A percentile compares a stretch with the other conserved stretches of the same genome.
Evolutionary conservation across 2,329 filamentous ascomycete genomes (phyloP).

Genomic region (Penicillium sp.): DNA sequence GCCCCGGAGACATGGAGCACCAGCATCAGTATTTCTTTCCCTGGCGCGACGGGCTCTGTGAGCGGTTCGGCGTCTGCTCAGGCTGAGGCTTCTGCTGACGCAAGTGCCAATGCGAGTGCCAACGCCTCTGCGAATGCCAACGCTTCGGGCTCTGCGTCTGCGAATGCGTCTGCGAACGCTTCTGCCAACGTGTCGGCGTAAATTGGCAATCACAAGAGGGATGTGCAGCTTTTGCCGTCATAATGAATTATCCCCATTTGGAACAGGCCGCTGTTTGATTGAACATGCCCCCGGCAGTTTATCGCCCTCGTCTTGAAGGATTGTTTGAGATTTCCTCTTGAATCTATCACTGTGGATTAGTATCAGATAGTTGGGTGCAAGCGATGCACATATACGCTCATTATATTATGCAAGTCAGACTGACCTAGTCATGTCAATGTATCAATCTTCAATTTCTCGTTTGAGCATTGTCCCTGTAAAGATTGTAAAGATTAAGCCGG

Average conservation of each 20-base stretch:
- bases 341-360: slow-evolving; percentile 11
- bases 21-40: slow-evolving; percentile 14
- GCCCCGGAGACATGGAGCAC: slow-evolving; percentile 12
- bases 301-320: neutral
- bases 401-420: slow-evolving; percentile 11
- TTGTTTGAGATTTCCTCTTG: slow-evolving; percentile 10
- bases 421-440: neutral
- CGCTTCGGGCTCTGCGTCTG: slow-evolving; percentile 4
- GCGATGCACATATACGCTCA: slow-evolving; percentile 19
- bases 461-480: too few relatives aligned
- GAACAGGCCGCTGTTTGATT: neutral
- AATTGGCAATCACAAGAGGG: neutral
- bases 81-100: slow-evolving; percentile 8
- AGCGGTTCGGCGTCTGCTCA: slow-evolving; percentile 12
- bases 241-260: neutral
- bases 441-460: neutral
- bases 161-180: slow-evolving; percentile 7
- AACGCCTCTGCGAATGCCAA: slow-evolving; percentile 8
- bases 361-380: slow-evolving; percentile 13
- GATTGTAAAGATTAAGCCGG: too few relatives aligned
- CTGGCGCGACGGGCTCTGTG: slow-evolving; percentile 15
- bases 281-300: neutral
- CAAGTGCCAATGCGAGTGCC: slow-evolving; percentile 9
- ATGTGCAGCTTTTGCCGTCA: neutral
- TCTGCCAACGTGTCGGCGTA: slow-evolving; percentile 1